Conservation (phyloP, 1,284 basidiomycete species). For the Fomitiporia mediterranea region DNA sequence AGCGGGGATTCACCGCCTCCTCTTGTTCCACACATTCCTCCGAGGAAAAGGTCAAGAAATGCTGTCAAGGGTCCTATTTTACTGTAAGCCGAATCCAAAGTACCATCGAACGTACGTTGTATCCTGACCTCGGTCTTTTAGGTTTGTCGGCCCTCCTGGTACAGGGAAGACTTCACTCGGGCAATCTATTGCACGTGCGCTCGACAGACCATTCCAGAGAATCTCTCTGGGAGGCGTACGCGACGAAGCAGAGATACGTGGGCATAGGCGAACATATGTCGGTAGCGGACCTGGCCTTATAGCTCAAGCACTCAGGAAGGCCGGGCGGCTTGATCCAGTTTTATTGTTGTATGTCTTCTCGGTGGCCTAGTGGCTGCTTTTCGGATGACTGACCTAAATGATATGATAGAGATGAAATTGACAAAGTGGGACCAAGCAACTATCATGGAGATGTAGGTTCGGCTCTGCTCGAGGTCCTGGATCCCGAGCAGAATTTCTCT, state of each 20-base stretch:
- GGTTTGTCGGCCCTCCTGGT: slow-evolving; percentile 79
- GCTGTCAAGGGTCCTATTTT: slow-evolving; percentile 78
- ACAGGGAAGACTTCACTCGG: slow-evolving; percentile 84
- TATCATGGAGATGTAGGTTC: slow-evolving; percentile 89
- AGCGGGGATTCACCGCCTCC: slow-evolving; percentile 15
- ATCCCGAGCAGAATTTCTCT: slow-evolving; percentile 87
- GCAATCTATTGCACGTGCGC: slow-evolving; percentile 80
- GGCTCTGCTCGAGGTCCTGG: slow-evolving; percentile 84
- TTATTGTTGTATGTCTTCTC: slow-evolving; percentile 62
- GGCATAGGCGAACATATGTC: slow-evolving; percentile 88
- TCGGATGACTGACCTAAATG: slow-evolving; percentile 23
- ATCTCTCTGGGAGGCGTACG: slow-evolving; percentile 90
- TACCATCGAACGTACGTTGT: no score
- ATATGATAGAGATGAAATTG: slow-evolving; percentile 67
- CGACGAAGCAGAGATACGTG: slow-evolving; percentile 88
- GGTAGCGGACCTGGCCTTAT: slow-evolving; percentile 84
- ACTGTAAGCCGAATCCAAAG: no score
- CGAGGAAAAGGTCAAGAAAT: slow-evolving; percentile 28
- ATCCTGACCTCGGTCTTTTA: no score
- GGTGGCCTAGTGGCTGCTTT: not conserved
- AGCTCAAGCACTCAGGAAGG: slow-evolving; percentile 85
- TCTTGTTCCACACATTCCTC: slow-evolving; percentile 10
- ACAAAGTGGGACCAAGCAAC: slow-evolving; percentile 83
- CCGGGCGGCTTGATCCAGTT: slow-evolving; percentile 77
- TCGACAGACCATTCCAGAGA: slow-evolving; percentile 83